These are phyloP conservation scores for Beverwykella pulmonaria DNA, from an alignment of 495 filamentous ascomycete genomes.

Conservation along the genomic window DNA sequence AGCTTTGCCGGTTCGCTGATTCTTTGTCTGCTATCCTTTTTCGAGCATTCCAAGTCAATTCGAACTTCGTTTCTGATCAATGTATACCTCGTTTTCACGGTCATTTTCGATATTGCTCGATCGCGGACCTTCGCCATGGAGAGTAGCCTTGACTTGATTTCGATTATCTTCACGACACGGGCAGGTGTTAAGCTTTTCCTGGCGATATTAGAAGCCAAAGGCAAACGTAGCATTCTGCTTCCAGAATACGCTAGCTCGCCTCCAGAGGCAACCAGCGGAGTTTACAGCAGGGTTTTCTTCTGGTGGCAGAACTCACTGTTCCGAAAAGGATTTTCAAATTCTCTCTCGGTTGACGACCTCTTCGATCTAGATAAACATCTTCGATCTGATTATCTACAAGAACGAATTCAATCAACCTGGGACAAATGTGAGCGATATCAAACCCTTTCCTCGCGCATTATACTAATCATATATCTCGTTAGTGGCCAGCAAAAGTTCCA, in stretches of 20 bases:
- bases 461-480: constrained; percentile 14
- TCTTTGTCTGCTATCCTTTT: constrained; percentile 55
- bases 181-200: constrained; percentile 55
- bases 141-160: constrained; percentile 41
- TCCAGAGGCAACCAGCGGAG: constrained; percentile 62
- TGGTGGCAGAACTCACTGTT: constrained; percentile 64
- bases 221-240: constrained; percentile 57
- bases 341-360: constrained; percentile 30
- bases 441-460: not conserved
- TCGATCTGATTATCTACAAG: constrained; percentile 26
- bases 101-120: constrained; percentile 61
- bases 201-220: constrained; percentile 56
- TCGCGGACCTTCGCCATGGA: constrained; percentile 62
- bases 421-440: constrained; percentile 12
- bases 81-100: constrained; percentile 60
- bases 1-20: constrained; percentile 48
- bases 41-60: constrained; percentile 60
- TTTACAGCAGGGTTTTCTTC: constrained; percentile 57
- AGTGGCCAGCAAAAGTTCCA: constrained; percentile 39
- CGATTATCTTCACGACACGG: constrained; percentile 52
- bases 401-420: constrained; percentile 24
- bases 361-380: constrained; percentile 33
- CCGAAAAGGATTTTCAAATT: constrained; percentile 28
- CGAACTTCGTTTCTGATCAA: constrained; percentile 64
- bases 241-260: constrained; percentile 51